Evolutionary conservation across 75 land plant species (phyloP), one percentile per base, ranked within the genome.

Genomic region (Sequoiadendron giganteum): DNA sequence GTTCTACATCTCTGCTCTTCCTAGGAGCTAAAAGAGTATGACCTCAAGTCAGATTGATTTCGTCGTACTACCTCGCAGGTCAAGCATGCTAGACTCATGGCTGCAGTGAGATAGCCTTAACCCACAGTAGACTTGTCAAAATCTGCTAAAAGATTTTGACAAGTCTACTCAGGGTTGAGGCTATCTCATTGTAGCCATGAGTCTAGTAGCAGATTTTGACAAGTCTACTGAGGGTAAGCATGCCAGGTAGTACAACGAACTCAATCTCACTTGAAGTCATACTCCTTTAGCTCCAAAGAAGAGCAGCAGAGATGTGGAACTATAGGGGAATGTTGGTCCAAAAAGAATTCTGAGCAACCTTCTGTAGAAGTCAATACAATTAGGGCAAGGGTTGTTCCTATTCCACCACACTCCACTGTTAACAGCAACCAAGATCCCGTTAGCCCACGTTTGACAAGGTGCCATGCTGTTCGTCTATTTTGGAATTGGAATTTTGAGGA

Each of bases 401-500:
- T 85, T 75, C 39, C 76, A 65, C 36, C 77, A 10, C 58, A 39
- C 42, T 40, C 25, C 40, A 55, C n/a, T 30, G 47, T 11, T 14
- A 82, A 47, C 16, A 82, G 0, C 49, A 81, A 81, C 3, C 52
- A 82, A 16, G 84, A 28, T 82, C 32, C 34, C 4, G 72, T 52
- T 55, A 39, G 86, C 58, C 88, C 87, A 28, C 48, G 86, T 7
- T 54, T 87, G 52, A 87, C 88, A 7, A 83, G 87, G 39, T 87
- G 88, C 28, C 88, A 48, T 84, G 88, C 87, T 83, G 86, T 87
- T 39, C 86, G 88, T 55, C 36, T 52, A 36, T 39, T 87, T 34
- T 45, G 86, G 86, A 86, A 87, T 25, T 87, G 88, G 88, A 87
- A 87, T 87, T 87, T 87, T 79, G 88, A 87, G 61, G 88, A 83